Evolutionary conservation across 176 grass and related monocot species (phyloP), one percentile per base, ranked within the genome.

Genomic region (Eleusine indica): DNA sequence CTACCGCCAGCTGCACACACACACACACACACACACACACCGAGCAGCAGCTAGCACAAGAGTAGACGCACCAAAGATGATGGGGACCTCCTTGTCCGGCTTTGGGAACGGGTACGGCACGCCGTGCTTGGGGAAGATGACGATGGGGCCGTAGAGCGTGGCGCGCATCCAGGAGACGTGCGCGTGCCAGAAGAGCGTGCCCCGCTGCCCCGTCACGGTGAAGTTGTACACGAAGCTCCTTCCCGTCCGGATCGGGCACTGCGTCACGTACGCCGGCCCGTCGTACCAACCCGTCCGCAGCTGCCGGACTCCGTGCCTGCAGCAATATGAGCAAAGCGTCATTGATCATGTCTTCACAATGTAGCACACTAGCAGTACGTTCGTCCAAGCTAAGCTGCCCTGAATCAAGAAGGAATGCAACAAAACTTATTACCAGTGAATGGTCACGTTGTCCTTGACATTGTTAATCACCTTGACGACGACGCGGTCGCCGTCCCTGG

Each of bases 261-360:
- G 92, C 40, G 92, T 94, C 51, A 94, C 77, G 82, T 91, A 94
- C 38, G 89, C 89, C 52, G 92, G 92, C 2, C 92, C 92, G 66
- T 91, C 92, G 32, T 66, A 84, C 92, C 92, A 94, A 51, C 92
- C 92, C 56, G 79, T 94, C 74, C 51, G 83, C 72, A 94, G 42
- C 70, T 94, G 92, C 72, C 86, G 78, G 22, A 94, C 83, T 5
- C 92, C 92, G 46, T 91, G 92, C 92, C 88, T 90, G 63, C 48
- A 18, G 8, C 57, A 11, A 53, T 4, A 1, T 9, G 32, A 35
- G 32, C 32, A 35, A 35, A 35, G 32, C 32, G 32, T 35, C 32
- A 35, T 35, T 35, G 6, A 21, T 60, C 21, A 10, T 60, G 9
- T 60, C 21, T 60, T 22, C 21, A 54, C 4, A 44, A 67, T 28